These are phyloP conservation scores for Globisporangium iwayamae DNA, from an alignment of 352 stramenopile genomes.

Conservation along the genomic window DNA sequence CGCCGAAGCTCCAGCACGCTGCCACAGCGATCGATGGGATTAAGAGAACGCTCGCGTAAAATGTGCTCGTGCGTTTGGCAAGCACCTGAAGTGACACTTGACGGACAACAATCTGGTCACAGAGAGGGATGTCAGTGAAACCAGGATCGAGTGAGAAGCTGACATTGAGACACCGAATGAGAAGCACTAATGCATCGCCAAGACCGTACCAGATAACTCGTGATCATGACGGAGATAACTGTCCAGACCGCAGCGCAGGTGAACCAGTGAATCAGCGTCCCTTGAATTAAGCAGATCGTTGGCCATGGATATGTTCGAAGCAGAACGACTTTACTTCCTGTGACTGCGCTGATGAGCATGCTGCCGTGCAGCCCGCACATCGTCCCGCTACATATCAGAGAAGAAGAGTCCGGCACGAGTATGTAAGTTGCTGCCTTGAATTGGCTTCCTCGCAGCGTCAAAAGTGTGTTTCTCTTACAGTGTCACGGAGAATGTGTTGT, in stretches of 20 bases:
- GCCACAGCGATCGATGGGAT: slow-evolving; percentile 19
- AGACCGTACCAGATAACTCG: slow-evolving; percentile 17
- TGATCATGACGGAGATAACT: slow-evolving; percentile 20
- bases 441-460: neutral
- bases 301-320: slow-evolving; percentile 20
- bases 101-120: slow-evolving; percentile 21
- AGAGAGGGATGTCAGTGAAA: neutral
- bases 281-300: slow-evolving; percentile 25
- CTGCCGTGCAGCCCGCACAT: slow-evolving; percentile 27
- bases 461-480: slow-evolving; percentile 19
- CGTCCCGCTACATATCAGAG: slow-evolving; percentile 12
- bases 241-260: slow-evolving; percentile 33
- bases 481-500: slow-evolving; percentile 29
- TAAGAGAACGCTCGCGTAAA: slow-evolving; percentile 22
- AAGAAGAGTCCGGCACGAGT: neutral
- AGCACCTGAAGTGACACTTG: slow-evolving; percentile 23
- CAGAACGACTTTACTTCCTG: slow-evolving; percentile 24
- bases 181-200: neutral
- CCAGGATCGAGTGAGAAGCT: neutral
- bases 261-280: slow-evolving; percentile 28
- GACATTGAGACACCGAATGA: neutral
- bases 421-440: neutral
- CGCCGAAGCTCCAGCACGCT: slow-evolving; percentile 24
- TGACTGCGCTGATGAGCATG: slow-evolving; percentile 29
- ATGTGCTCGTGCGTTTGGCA: slow-evolving; percentile 14